Evolutionary conservation across 495 filamentous ascomycete genomes (phyloP).

Genomic region (Annulohypoxylon moriforme): DNA sequence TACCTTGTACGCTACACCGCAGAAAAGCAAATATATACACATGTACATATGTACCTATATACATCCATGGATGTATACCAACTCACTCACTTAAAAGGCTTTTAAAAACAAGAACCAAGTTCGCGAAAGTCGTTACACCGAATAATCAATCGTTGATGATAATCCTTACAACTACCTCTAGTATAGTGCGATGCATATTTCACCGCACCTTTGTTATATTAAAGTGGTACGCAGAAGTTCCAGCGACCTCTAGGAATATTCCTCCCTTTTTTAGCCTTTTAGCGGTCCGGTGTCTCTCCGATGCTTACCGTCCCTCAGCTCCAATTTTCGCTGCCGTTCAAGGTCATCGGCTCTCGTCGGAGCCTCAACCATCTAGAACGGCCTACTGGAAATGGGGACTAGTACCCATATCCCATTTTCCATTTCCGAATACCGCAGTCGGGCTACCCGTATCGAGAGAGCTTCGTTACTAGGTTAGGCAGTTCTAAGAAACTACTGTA

Average conservation of each 20-base stretch:
- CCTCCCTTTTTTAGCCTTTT: neutral
- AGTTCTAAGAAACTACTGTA: constrained; percentile 5
- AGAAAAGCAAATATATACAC: constrained; percentile 15
- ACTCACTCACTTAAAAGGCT: neutral
- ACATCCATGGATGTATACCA: neutral
- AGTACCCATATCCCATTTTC: constrained; percentile 20
- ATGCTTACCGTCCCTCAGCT: constrained; percentile 29
- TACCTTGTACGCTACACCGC: constrained; percentile 18
- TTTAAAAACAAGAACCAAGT: neutral
- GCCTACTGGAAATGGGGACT: constrained; percentile 9
- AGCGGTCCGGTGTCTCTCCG: constrained; percentile 32
- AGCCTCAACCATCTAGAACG: constrained; percentile 36
- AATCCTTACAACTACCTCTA: constrained; percentile 21
- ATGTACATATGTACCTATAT: neutral
- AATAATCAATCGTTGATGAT: constrained; percentile 13
- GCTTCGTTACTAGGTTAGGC: constrained; percentile 18
- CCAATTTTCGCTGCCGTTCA: constrained; percentile 37
- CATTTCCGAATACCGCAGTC: constrained; percentile 36
- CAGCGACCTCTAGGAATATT: neutral
- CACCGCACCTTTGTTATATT: constrained; percentile 24
- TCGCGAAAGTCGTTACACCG: constrained; percentile 5
- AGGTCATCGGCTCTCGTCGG: constrained; percentile 34
- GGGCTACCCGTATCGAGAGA: neutral
- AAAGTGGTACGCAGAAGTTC: constrained; percentile 18
- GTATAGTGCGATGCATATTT: constrained; percentile 13